These are phyloP conservation scores for Golubevia sp. DNA, from an alignment of 1,284 basidiomycete genomes.

Conservation along the genomic window DNA sequence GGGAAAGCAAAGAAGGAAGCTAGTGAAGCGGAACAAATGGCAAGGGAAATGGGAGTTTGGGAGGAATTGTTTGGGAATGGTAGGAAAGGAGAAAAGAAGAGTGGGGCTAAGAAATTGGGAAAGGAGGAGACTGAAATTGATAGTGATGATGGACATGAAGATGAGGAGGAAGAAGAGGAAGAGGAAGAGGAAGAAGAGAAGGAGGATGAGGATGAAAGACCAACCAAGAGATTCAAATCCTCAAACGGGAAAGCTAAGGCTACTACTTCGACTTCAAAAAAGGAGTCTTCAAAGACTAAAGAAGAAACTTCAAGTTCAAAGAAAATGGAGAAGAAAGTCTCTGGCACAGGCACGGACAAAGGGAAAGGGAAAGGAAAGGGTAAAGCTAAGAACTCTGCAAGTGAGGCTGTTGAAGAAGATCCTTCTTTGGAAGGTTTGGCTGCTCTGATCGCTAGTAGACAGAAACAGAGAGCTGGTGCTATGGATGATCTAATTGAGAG, in stretches of 20 bases:
- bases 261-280: not conserved
- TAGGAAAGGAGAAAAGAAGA: slow-evolving; percentile 11
- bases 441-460: not conserved
- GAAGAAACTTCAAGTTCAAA: not conserved
- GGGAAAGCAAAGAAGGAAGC: slow-evolving; percentile 8
- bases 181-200: slow-evolving; percentile 1
- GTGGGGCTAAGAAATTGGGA: slow-evolving; percentile 22
- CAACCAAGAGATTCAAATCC: not conserved
- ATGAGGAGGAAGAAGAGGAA: slow-evolving; percentile 4
- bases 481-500: not conserved
- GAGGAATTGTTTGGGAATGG: slow-evolving; percentile 48
- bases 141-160: slow-evolving; percentile 1
- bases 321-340: not conserved
- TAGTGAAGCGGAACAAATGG: slow-evolving; percentile 8
- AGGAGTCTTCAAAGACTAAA: not conserved
- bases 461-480: not conserved
- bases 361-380: not conserved
- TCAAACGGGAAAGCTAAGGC: not conserved
- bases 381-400: not conserved
- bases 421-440: not conserved
- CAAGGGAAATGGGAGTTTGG: slow-evolving; percentile 46
- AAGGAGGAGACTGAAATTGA: slow-evolving; percentile 8
- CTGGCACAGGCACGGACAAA: not conserved
- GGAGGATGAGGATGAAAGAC: slow-evolving; percentile 10
- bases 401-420: not conserved